Conservation (phyloP, 345 rosid species). For the Populus alba region DNA sequence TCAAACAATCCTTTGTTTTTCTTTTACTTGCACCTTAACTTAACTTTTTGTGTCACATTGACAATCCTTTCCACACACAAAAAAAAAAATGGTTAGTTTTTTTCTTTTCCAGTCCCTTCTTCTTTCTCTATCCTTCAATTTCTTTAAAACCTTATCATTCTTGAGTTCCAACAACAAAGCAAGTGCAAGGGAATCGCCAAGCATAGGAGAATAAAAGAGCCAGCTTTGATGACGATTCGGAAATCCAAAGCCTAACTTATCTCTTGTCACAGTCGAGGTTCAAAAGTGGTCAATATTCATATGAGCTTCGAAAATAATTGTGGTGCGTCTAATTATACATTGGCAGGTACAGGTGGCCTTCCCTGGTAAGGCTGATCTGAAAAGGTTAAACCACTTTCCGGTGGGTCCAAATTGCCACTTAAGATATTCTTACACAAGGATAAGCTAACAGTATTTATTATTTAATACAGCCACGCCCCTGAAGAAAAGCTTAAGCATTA, state of each 20-base stretch:
- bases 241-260: constrained; percentile 1
- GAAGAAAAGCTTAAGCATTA: not conserved
- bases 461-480: not conserved
- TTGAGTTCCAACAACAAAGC: not conserved
- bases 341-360: not conserved
- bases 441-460: not conserved
- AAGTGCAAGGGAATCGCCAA: not conserved
- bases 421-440: not conserved
- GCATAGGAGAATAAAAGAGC: not conserved
- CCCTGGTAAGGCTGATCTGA: not conserved
- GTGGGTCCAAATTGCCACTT: not conserved
- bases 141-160: not conserved
- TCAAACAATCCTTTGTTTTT: not conserved
- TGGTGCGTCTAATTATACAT: not conserved
- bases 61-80: not conserved
- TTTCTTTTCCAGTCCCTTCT: not conserved
- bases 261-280: not conserved
- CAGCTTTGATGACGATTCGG: not conserved
- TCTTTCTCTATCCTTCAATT: not conserved
- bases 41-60: not conserved
- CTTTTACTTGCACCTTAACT: not conserved
- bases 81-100: not conserved
- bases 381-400: not conserved
- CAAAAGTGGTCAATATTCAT: not conserved
- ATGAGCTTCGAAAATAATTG: not conserved